A percentile compares a stretch with the other conserved stretches of the same genome.
These are phyloP conservation scores for Coffea eugenioides DNA, from an alignment of 257 asterid genomes.

Conservation along the genomic window DNA sequence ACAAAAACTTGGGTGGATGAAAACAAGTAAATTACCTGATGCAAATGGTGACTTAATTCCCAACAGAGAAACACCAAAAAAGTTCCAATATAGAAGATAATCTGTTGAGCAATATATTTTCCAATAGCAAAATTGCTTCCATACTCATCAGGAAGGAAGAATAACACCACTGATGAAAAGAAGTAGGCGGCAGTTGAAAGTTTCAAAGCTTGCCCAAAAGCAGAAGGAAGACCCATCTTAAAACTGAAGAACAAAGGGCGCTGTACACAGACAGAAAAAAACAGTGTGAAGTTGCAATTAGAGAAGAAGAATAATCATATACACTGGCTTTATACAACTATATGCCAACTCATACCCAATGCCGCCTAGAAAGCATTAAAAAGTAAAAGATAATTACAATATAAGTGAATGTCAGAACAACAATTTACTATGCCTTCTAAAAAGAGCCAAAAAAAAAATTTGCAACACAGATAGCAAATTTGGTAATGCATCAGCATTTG, in stretches of 20 bases:
- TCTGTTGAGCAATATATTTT: constrained; percentile 54
- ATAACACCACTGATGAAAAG: constrained; percentile 44
- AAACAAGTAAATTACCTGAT: constrained; percentile 49
- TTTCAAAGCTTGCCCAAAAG: constrained; percentile 57
- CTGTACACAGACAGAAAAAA: constrained; percentile 46
- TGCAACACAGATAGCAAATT: too few relatives aligned
- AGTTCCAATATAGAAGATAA: constrained; percentile 56
- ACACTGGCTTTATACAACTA: background rate
- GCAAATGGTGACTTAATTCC: constrained; percentile 80
- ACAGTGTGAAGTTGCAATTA: constrained; percentile 6
- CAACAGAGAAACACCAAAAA: constrained; percentile 71
- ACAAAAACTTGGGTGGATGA: background rate
- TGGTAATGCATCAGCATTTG: too few relatives aligned
- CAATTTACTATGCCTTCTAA: background rate
- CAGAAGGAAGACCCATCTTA: constrained; percentile 77
- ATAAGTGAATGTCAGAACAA: background rate
- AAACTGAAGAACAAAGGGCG: constrained; percentile 91
- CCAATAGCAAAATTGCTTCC: constrained; percentile 43
- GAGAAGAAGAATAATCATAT: background rate
- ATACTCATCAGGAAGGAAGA: constrained; percentile 49
- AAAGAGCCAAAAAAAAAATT: too few relatives aligned
- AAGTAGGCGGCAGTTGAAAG: constrained; percentile 57
- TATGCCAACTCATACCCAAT: background rate
- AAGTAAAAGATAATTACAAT: background rate
- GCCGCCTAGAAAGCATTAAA: background rate